Conservation (phyloP, 2,329 filamentous ascomycete species). For the Fusarium sp. region DNA sequence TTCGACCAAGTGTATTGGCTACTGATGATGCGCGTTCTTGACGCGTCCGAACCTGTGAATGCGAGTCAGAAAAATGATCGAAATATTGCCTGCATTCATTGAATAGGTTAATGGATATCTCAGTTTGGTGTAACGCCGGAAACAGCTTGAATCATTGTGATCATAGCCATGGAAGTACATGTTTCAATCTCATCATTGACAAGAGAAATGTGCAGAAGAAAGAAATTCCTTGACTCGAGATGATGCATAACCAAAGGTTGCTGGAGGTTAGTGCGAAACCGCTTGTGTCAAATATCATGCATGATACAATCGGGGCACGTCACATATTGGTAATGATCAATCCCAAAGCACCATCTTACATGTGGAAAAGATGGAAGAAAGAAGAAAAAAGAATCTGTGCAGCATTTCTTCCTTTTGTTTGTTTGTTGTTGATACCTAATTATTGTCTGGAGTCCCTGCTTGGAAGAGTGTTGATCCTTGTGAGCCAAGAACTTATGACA, state of each 20-base stretch:
- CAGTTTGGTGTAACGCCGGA: slow-evolving; percentile 8
- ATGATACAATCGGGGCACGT: neutral
- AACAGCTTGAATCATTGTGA: slow-evolving; percentile 16
- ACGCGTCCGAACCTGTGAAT: neutral
- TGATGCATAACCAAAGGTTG: neutral
- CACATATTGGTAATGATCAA: neutral
- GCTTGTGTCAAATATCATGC: neutral
- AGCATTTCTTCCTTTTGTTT: neutral
- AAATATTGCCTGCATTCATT: fast-evolving
- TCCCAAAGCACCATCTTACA: fast-evolving
- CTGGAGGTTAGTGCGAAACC: neutral
- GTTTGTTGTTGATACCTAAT: neutral
- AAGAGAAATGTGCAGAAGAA: neutral
- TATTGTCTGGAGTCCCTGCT: neutral
- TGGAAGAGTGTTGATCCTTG: slow-evolving; percentile 13
- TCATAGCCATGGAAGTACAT: slow-evolving; percentile 29
- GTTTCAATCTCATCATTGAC: slow-evolving; percentile 19
- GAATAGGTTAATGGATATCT: neutral
- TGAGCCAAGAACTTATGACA: neutral
- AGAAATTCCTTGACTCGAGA: neutral
- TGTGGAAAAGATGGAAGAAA: neutral
- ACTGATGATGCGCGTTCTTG: fast-evolving
- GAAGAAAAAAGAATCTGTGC: neutral
- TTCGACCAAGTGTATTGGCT: fast-evolving
- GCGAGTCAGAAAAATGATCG: neutral